These are phyloP conservation scores for Rhodamnia argentea DNA, from an alignment of 345 rosid species.

Conservation along the genomic window DNA sequence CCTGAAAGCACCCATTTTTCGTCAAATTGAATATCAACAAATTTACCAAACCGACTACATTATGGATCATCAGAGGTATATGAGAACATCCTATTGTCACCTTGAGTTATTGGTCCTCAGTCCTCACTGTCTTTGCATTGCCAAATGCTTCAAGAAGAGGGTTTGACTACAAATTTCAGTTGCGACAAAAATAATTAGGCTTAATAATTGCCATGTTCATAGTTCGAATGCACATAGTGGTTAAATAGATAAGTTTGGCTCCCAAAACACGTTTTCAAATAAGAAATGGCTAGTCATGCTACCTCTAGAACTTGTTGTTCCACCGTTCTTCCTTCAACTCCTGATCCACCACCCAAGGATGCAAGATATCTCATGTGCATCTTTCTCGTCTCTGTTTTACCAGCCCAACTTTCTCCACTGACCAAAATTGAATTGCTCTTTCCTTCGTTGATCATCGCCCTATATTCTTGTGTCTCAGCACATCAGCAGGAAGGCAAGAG, in stretches of 20 bases:
- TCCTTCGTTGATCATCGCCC: no score
- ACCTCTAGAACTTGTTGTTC: constrained; percentile 96
- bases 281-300: constrained; percentile 5
- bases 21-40: no score
- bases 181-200: background rate
- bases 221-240: background rate
- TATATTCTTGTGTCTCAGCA: no score
- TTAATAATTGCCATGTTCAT: background rate
- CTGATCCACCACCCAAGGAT: no score
- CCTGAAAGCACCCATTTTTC: no score
- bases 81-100: constrained; percentile 5
- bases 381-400: no score
- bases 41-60: no score
- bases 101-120: constrained; percentile 79
- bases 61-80: no score
- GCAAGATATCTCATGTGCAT: no score
- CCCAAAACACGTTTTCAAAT: background rate
- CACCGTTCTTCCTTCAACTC: constrained; percentile 8
- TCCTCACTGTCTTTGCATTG: constrained; percentile 89
- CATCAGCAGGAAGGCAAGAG: no score
- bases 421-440: no score
- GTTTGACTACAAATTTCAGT: constrained; percentile 52
- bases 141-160: constrained; percentile 98
- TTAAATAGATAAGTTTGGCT: background rate
- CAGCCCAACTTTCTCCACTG: no score